Percentiles rank a stretch among this genome's conserved stretches.
Evolutionary conservation across 768 basidiomycete genomes (phyloP).

Genomic region (Phlebiopsis gigantea): DNA sequence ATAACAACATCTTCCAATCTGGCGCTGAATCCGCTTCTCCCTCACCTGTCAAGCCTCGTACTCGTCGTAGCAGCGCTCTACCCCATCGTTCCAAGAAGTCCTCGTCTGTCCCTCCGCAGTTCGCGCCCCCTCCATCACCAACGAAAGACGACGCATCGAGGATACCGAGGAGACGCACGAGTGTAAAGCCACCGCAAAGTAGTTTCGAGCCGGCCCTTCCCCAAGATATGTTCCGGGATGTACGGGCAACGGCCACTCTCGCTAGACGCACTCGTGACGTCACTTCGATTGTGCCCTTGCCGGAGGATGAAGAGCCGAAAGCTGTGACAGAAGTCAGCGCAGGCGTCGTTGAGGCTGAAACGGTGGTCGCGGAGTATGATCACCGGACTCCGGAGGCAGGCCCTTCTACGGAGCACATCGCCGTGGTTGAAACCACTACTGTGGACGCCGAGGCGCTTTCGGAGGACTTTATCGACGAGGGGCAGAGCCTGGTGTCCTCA

Average conservation of each 20-base stretch:
- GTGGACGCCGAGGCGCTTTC: not conserved
- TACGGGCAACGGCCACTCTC: slow-evolving; percentile 6
- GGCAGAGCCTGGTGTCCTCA: not conserved
- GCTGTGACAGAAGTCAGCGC: not conserved
- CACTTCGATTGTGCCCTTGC: not conserved
- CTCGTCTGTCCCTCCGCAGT: slow-evolving; percentile 46
- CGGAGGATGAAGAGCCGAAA: not conserved
- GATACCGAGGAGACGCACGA: slow-evolving; percentile 13
- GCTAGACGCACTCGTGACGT: slow-evolving; percentile 8
- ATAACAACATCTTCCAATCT: slow-evolving; percentile 86
- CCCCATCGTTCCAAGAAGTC: slow-evolving; percentile 43
- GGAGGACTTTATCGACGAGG: not conserved
- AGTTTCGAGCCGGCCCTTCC: slow-evolving; percentile 54
- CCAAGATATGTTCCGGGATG: slow-evolving; percentile 29
- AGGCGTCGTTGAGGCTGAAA: not conserved
- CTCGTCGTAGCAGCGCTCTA: slow-evolving; percentile 38
- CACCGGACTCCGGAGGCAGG: not conserved
- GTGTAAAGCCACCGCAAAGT: slow-evolving; percentile 43
- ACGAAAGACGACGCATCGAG: slow-evolving; percentile 4
- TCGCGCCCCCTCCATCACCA: slow-evolving; percentile 17
- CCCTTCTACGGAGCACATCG: not conserved
- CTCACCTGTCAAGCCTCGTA: slow-evolving; percentile 39
- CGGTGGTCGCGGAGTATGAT: not conserved
- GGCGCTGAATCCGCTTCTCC: slow-evolving; percentile 86
- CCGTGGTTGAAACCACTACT: not conserved